Evolutionary conservation across 352 stramenopile genomes (phyloP).

Genomic region (Phytopythium delawarense): DNA sequence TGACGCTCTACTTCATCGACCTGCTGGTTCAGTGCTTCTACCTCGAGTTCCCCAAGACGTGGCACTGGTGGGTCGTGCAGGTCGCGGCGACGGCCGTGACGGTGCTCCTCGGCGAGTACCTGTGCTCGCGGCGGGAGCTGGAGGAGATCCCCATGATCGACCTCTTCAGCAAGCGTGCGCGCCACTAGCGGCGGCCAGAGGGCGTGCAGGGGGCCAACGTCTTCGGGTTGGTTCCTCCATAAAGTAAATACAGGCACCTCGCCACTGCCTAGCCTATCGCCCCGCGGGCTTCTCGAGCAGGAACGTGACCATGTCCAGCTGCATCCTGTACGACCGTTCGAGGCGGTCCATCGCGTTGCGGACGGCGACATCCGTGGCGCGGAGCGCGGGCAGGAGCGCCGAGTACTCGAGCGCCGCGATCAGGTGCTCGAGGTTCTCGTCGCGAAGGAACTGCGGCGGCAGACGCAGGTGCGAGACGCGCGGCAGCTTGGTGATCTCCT

Average conservation of each 20-base stretch:
- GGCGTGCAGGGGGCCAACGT: not conserved
- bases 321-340: conserved; percentile 60
- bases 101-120: conserved; percentile 83
- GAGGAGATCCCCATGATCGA: conserved; percentile 88
- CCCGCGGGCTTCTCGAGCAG: conserved; percentile 30
- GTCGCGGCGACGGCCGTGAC: conserved; percentile 60
- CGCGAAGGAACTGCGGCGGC: conserved; percentile 51
- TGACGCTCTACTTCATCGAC: conserved; percentile 88
- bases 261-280: not conserved
- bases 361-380: conserved; percentile 56
- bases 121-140: conserved; percentile 83
- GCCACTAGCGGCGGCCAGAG: conserved; percentile 24
- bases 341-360: conserved; percentile 61
- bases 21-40: conserved; percentile 81
- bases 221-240: not conserved
- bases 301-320: conserved; percentile 68
- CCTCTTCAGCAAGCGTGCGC: conserved; percentile 69
- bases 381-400: conserved; percentile 40
- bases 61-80: conserved; percentile 88
- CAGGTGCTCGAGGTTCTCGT: conserved; percentile 75
- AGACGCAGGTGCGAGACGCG: conserved; percentile 61
- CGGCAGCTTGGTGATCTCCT: conserved; percentile 44
- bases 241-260: conserved; percentile 4
- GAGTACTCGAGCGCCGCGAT: conserved; percentile 57
- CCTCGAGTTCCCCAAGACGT: conserved; percentile 79